A percentile compares a stretch with the other conserved stretches of the same genome.
phyloP scores from a whole-genome alignment of 2,329 filamentous ascomycete genomes.

The Lizonia empirigonia region DNA sequence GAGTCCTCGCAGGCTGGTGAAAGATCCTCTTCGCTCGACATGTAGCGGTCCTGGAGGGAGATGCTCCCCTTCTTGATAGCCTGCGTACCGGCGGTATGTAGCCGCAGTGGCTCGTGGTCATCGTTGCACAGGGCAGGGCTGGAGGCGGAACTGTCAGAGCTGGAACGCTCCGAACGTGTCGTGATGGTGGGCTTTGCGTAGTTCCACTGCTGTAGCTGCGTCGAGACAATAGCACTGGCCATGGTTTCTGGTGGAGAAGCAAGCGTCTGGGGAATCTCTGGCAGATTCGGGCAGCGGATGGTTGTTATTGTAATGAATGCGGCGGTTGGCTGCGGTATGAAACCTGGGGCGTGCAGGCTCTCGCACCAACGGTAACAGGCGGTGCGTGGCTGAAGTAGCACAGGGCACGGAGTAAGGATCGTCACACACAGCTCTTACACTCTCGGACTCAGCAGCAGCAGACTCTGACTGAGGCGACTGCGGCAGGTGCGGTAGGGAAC shows the following conservation, averaged over 20 bases:
- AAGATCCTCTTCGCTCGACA: conserved; percentile 49
- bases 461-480: conserved; percentile 12
- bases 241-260: conserved; percentile 28
- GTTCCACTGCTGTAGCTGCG: conserved; percentile 47
- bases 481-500: conserved; percentile 12
- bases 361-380: conserved; percentile 37
- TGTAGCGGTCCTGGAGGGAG: conserved; percentile 45
- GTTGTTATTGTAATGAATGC: conserved; percentile 25
- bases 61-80: conserved; percentile 29
- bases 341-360: conserved; percentile 37
- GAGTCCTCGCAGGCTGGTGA: conserved; percentile 44
- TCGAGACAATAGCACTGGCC: conserved; percentile 39
- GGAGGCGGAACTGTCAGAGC: conserved; percentile 40
- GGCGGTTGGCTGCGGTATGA: conserved; percentile 31
- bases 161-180: conserved; percentile 35
- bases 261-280: conserved; percentile 7
- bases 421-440: conserved; percentile 24
- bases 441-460: conserved; percentile 15
- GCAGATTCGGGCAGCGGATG: conserved; percentile 8
- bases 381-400: conserved; percentile 29
- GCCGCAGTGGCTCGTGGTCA: conserved; percentile 42
- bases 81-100: conserved; percentile 35
- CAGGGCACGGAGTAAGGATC: conserved; percentile 31
- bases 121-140: conserved; percentile 46
- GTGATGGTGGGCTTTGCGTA: conserved; percentile 41